Evolutionary conservation across 805 yeast species (phyloP), one percentile per base, ranked within the genome.

Genomic region (Babjeviella inositovora): DNA sequence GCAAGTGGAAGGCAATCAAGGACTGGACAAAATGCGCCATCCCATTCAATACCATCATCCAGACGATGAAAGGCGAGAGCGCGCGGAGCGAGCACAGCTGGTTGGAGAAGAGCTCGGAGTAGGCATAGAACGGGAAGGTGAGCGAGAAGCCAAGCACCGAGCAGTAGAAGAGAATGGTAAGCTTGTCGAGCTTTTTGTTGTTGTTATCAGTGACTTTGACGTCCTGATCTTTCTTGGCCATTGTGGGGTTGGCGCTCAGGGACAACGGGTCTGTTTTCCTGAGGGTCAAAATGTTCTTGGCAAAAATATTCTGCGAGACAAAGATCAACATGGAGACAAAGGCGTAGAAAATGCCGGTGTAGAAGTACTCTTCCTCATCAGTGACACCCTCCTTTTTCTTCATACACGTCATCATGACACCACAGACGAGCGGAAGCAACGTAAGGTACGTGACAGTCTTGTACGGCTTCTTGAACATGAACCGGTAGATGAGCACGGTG

Each of bases 361-460:
- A 37, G 25, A 45, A 48, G 19, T 40, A 27, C 14, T 37, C 38
- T 9, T 41, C 36, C n/a, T 15, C 16, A 10, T 22, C 20, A 7
- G 24, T 23, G 12, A 21, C 8, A 10, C 24, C 23, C 13, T 24
- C 21, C 15, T 28, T 34, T 22, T 54, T 51, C 20, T 62, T 57
- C 28, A 71, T 62, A 41, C 87, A 76, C 4, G 80, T 69, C 38
- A 84, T 50, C 63, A 84, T 81, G 28, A 87, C 93, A 10, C 98
- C 98, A 14, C 61, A 25, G 19, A 85, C 66, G 30, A 87, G 56
- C 1, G 97, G 93, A 0, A 74, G 35, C 38, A 87, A 54, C 2
- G 97, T 77, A 24, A 73, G 32, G 40, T 87, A 87, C 3, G 96
- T 84, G 37, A 64, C 57, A 7, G 37, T 23, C 25, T 60, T 58